Base-by-base conservation (phyloP, 2,329 filamentous ascomycete genomes). In the Stagonosporopsis cucurbitacearum region DNA sequence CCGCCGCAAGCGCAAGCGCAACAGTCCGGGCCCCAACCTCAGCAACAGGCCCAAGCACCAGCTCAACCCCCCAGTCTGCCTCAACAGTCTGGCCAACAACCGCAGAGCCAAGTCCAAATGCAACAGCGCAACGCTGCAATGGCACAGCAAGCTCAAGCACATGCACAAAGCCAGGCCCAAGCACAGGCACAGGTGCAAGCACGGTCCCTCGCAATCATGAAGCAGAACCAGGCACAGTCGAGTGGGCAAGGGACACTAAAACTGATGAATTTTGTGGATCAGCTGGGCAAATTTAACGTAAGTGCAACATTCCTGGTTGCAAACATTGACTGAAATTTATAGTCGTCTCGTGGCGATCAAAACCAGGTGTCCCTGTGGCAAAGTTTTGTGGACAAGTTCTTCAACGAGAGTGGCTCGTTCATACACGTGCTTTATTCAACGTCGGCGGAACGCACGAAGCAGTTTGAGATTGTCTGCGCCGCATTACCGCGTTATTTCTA, bases 401-500 rank as follows among this genome's bases (percentile, higher is more conserved):
- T 97, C 76, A 88, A 91, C 0, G 82, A 84, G 0, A 84, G 83
- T 25, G 92, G 91, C 8, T 86, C 92, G 8, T 88, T 96, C 69
- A 86, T 92, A 37, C 86, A 94, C 66, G 84, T 87, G 3, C 80
- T 96, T 15, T 82, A 75, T 62, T 76, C 78, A 23, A 66, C 72
- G 4, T 81, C 84, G 19, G 78, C 78, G 54, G 85, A 87, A 40
- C 81, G 80, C 17, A 84, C 88, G 51, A 97, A 96, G 78, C 86
- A 89, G 67, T 97, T 93, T 68, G 93, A 97, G 72, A 92, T 98
- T 44, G 85, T 88, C 2, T 91, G 86, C 55, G 86, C 92, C 3
- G 90, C 90, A 0, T 81, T 99, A 41, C 86, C 94, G 30, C 87
- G 94, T 68, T 98, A 95, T 75, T 97, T 96, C 73, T 87, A 90